These are phyloP conservation scores for Hibiscus syriacus DNA, from an alignment of 345 rosid genomes.

Conservation along the genomic window DNA sequence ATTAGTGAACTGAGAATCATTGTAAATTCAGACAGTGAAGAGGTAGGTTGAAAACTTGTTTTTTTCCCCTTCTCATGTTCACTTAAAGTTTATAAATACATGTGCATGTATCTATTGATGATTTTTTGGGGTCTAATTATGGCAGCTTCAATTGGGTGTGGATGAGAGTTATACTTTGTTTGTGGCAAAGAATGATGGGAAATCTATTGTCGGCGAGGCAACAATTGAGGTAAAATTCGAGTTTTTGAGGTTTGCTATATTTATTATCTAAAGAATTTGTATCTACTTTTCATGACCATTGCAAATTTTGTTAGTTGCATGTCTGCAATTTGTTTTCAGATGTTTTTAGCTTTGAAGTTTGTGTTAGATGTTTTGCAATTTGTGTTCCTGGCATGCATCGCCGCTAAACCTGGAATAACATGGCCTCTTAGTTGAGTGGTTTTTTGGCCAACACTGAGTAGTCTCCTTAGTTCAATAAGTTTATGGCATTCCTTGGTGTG, in stretches of 20 bases:
- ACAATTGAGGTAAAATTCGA: conserved; percentile 59
- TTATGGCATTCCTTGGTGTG: background rate
- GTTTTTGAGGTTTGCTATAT: background rate
- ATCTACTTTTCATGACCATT: background rate
- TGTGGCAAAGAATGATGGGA: conserved; percentile 43
- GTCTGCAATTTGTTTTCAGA: background rate
- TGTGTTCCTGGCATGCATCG: background rate
- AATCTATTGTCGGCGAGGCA: conserved; percentile 50
- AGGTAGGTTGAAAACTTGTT: conserved; percentile 36
- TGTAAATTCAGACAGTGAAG: conserved; percentile 58
- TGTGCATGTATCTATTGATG: background rate
- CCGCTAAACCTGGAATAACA: background rate
- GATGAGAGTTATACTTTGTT: conserved; percentile 34
- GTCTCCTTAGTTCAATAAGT: background rate
- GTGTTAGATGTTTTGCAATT: background rate
- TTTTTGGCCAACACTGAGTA: background rate
- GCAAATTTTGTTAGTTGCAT: background rate
- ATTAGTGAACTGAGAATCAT: conserved; percentile 43
- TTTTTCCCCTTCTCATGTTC: conserved; percentile 10
- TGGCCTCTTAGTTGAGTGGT: background rate
- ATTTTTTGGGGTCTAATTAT: background rate
- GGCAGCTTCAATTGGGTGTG: conserved; percentile 36
- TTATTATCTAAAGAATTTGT: background rate
- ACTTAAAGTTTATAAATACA: background rate
- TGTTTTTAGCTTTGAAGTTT: background rate